These are phyloP conservation scores for Endocladia muricata DNA, from an alignment of 31 red algal species.

Conservation along the genomic window DNA sequence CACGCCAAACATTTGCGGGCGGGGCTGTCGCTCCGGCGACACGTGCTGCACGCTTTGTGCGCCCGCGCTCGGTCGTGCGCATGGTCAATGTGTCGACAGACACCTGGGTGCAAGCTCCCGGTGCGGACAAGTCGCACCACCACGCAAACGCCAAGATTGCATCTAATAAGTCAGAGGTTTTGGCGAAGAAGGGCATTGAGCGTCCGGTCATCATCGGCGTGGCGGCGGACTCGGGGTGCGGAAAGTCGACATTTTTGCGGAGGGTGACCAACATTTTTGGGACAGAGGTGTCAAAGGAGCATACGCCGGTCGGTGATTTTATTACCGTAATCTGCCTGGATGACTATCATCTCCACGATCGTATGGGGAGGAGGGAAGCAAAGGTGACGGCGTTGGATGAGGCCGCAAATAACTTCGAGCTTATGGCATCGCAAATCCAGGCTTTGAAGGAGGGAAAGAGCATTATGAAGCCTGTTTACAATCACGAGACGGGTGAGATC, in stretches of 20 bases:
- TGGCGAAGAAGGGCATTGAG: slow-evolving; percentile 76
- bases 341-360: slow-evolving; percentile 91
- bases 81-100: slow-evolving; percentile 40
- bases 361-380: slow-evolving; percentile 80
- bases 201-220: slow-evolving; percentile 94
- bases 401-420: slow-evolving; percentile 89
- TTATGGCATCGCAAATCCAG: slow-evolving; percentile 86
- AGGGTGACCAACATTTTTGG: slow-evolving; percentile 91
- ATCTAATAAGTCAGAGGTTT: slow-evolving; percentile 46
- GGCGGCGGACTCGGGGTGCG: slow-evolving; percentile 94
- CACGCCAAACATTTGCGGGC: background rate
- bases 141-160: slow-evolving; percentile 75
- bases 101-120: slow-evolving; percentile 60
- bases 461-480: slow-evolving; percentile 99
- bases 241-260: slow-evolving; percentile 94
- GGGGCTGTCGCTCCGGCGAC: background rate
- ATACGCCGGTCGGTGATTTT: slow-evolving; percentile 94
- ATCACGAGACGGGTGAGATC: slow-evolving; percentile 90
- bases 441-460: slow-evolving; percentile 94
- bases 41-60: background rate
- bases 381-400: slow-evolving; percentile 89
- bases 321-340: slow-evolving; percentile 97
- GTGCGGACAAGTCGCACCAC: slow-evolving; percentile 53
- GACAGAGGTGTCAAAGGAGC: slow-evolving; percentile 71
- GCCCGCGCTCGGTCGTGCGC: background rate